Conservation (phyloP, 495 filamentous ascomycete species). For the Penicillium lividum region DNA sequence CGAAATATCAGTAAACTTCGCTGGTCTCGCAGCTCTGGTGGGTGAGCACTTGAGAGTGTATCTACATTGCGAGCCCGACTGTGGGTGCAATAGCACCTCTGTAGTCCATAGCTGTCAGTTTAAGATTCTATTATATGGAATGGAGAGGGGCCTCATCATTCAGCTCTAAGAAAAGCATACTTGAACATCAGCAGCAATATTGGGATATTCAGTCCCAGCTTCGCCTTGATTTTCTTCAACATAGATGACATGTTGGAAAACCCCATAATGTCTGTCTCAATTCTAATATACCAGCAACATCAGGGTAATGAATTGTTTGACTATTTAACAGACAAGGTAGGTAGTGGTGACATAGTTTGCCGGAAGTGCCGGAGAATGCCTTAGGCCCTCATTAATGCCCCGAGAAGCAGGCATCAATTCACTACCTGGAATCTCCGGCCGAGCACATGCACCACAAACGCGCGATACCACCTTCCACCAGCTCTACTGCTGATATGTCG, state of each 20-base stretch:
- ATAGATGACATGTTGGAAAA: background rate
- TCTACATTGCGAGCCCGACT: constrained; percentile 10
- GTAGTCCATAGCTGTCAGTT: constrained; percentile 4
- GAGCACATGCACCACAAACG: no score
- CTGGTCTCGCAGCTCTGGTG: background rate
- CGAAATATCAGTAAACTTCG: background rate
- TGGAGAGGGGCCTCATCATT: constrained; percentile 30
- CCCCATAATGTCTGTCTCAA: background rate
- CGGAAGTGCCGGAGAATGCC: no score
- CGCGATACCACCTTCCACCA: no score
- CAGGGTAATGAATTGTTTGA: background rate
- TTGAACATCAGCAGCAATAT: constrained; percentile 10
- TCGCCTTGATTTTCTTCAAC: constrained; percentile 1
- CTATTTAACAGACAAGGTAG: background rate
- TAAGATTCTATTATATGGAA: background rate
- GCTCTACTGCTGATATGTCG: no score
- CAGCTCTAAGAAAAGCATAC: constrained; percentile 4
- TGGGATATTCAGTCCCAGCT: constrained; percentile 5
- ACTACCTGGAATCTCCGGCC: no score
- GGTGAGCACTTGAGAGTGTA: background rate
- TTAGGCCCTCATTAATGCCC: no score
- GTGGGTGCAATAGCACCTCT: constrained; percentile 10
- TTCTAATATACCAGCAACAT: background rate
- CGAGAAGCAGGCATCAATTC: no score
- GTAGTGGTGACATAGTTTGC: no score